These are phyloP conservation scores for Spathaspora sp. DNA, from an alignment of 805 yeast species.

Conservation along the genomic window DNA sequence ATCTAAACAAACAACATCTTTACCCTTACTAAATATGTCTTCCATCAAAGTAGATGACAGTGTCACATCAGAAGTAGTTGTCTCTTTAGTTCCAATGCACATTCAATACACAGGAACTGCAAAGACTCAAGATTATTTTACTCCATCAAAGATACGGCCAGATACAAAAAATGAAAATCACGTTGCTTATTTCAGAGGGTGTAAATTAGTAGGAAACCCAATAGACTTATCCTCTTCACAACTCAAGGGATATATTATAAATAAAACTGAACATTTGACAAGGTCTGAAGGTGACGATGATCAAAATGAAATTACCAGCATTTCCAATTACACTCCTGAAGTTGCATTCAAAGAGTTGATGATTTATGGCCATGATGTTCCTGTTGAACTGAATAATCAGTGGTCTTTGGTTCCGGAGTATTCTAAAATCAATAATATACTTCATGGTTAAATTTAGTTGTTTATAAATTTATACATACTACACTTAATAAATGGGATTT, in stretches of 20 bases:
- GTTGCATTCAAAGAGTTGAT: constrained; percentile 21
- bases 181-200: constrained; percentile 32
- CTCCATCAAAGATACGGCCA: constrained; percentile 21
- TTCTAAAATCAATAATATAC: constrained; percentile 20
- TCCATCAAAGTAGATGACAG: constrained; percentile 4
- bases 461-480: neutral
- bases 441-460: constrained; percentile 14
- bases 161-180: constrained; percentile 11
- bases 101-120: constrained; percentile 29
- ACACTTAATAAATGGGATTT: neutral
- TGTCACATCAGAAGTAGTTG: constrained; percentile 11
- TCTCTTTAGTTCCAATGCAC: constrained; percentile 24
- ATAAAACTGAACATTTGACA: constrained; percentile 19
- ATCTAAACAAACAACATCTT: neutral
- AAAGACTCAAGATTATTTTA: constrained; percentile 27
- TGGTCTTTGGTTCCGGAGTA: constrained; percentile 28
- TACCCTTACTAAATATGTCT: constrained; percentile 2
- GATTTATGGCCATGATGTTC: constrained; percentile 31
- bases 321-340: constrained; percentile 17
- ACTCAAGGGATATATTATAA: constrained; percentile 23
- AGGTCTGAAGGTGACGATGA: constrained; percentile 10
- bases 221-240: constrained; percentile 11
- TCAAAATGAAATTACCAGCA: constrained; percentile 14
- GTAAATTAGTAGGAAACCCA: constrained; percentile 25
- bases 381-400: constrained; percentile 16